A percentile compares a stretch with the other conserved stretches of the same genome.
These are phyloP conservation scores for Podaxis mareebaensis DNA, from an alignment of 768 basidiomycete species.

Conservation along the genomic window DNA sequence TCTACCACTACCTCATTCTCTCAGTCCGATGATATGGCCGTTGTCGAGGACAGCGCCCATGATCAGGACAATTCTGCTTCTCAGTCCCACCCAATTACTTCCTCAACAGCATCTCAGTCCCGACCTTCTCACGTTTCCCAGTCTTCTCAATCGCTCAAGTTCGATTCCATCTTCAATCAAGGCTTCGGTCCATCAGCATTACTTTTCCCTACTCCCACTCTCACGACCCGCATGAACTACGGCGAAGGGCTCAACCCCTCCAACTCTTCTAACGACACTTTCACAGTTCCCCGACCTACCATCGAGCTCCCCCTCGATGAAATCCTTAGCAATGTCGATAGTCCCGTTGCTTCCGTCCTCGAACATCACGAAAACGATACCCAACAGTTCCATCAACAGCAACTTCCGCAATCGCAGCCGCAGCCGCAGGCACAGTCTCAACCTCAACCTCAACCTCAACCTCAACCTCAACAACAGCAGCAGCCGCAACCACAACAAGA, in stretches of 20 bases:
- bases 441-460: constrained; percentile 23
- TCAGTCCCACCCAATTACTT: constrained; percentile 30
- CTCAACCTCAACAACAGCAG: constrained; percentile 19
- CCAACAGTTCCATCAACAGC: neutral
- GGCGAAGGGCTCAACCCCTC: constrained; percentile 67
- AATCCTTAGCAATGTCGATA: constrained; percentile 56
- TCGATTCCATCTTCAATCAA: constrained; percentile 71
- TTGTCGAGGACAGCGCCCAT: constrained; percentile 30
- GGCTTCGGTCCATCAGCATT: constrained; percentile 81
- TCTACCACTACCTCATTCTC: neutral
- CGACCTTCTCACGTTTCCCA: neutral
- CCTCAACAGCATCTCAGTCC: neutral
- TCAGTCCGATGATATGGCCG: constrained; percentile 25
- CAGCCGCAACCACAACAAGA: constrained; percentile 29
- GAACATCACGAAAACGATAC: constrained; percentile 16
- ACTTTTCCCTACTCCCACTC: constrained; percentile 66
- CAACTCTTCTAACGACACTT: constrained; percentile 44
- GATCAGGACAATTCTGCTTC: constrained; percentile 29
- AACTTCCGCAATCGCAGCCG: constrained; percentile 12
- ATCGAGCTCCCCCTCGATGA: constrained; percentile 89
- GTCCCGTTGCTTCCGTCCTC: constrained; percentile 25
- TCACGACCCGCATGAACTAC: constrained; percentile 70
- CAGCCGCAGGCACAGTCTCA: constrained; percentile 10
- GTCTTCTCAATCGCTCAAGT: constrained; percentile 49
- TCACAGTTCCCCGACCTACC: constrained; percentile 73